Evolutionary conservation across 179 eudicot genomes (phyloP), one percentile per base, ranked within the genome.

Genomic region (Silene coronaria): DNA sequence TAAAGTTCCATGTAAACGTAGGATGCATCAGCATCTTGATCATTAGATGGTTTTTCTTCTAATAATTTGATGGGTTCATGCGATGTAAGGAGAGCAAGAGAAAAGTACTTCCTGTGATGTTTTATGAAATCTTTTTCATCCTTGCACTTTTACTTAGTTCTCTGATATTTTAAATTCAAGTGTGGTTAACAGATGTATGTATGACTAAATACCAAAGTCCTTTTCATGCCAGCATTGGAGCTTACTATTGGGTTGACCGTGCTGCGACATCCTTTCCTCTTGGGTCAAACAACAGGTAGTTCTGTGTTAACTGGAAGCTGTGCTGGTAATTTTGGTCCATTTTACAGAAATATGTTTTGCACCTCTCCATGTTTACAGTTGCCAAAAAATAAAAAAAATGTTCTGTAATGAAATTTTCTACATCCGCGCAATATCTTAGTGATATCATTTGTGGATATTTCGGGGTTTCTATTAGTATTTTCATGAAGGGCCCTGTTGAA

Each of bases 241-340:
- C 97, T 78, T 91, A 84, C 83, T 88, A 93, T 67, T 90, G 96
- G 93, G 87, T 85, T 73, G 97, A 93, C 73, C 98, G 97, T 73
- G 89, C 93, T 81, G 79, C 88, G 55, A 82, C 91, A 69, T 86
- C 93, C 67, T 73, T 87, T 79, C 87, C 90, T 63, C 75, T 85
- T 72, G 89, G 88, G 58, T 79, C 81, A 48, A 82, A 53, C 64
- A 85, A 74, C 84, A 88, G 96, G 97, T 90, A 82, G n/a, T 17
- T 71, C 34, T 71, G 22, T 78, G 27, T 24, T 26, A 69, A 68
- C 62, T 34, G 17, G 13, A 24, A 53, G n/a, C 8, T 74, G 4
- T 59, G 28, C n/a, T n/a, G 55, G 34, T 72, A 21, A 6, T 10
- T 57, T 58, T 23, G 14, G 34, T 63, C 53, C 13, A 17, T 59